These are phyloP conservation scores for Dovyalis caffra DNA, from an alignment of 345 rosid species.

Conservation along the genomic window DNA sequence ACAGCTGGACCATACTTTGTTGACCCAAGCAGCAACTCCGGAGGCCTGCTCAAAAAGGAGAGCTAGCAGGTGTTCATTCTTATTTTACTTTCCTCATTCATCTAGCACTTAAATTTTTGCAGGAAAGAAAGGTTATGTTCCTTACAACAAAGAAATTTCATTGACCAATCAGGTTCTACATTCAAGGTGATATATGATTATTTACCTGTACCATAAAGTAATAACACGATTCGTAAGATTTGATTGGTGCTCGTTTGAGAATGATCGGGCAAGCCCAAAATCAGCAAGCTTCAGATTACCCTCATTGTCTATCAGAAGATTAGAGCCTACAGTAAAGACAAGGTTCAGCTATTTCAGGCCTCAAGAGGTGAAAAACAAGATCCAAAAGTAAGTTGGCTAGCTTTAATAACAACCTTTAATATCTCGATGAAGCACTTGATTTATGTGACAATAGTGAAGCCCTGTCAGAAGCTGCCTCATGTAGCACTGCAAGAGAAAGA, in stretches of 20 bases:
- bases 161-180: too few relatives aligned
- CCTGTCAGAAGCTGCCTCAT: constrained; percentile 98
- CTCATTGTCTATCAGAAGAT: constrained; percentile 90
- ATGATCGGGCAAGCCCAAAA: constrained; percentile 91
- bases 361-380: background rate
- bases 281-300: constrained; percentile 94
- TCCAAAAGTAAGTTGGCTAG: background rate
- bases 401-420: constrained; percentile 66
- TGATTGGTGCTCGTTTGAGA: constrained; percentile 66
- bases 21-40: constrained; percentile 92
- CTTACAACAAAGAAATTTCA: too few relatives aligned
- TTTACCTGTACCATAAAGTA: constrained; percentile 95
- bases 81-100: background rate
- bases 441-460: constrained; percentile 89
- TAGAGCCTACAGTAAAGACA: constrained; percentile 60
- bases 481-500: constrained; percentile 60
- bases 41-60: constrained; percentile 60
- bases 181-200: background rate
- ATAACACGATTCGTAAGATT: constrained; percentile 90
- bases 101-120: too few relatives aligned
- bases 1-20: constrained; percentile 95
- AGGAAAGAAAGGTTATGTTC: too few relatives aligned
- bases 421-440: constrained; percentile 97
- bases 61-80: background rate
- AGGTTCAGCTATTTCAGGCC: constrained; percentile 1